Conservation (phyloP, 116 monocot genomes). For the Posidonia oceanica region DNA sequence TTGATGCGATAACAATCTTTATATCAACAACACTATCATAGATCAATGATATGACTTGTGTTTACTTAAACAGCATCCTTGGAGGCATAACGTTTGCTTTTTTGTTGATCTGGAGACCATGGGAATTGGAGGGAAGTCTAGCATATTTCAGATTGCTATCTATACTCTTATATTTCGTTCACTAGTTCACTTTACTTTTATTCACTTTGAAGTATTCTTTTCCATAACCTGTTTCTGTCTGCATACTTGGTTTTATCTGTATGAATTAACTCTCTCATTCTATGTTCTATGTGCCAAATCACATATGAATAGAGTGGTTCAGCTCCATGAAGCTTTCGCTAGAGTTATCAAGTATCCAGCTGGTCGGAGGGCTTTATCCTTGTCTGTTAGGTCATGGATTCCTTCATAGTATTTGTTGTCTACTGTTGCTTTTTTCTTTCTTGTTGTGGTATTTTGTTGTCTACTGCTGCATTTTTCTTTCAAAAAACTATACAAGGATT, state of each 20-base stretch:
- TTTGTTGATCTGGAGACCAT: slow-evolving; percentile 79
- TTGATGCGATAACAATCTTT: neutral
- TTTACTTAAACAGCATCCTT: slow-evolving; percentile 65
- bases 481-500: too few relatives aligned
- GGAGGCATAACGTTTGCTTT: slow-evolving; percentile 57
- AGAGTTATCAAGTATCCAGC: slow-evolving; percentile 74
- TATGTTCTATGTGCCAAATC: neutral
- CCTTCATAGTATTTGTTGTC: too few relatives aligned
- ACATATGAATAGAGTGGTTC: slow-evolving; percentile 30
- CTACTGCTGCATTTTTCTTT: too few relatives aligned
- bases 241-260: neutral
- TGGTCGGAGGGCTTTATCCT: slow-evolving; percentile 18
- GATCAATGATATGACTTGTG: neutral
- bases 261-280: neutral
- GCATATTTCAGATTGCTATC: slow-evolving; percentile 62
- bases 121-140: slow-evolving; percentile 83
- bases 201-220: too few relatives aligned
- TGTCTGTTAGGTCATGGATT: too few relatives aligned
- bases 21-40: neutral
- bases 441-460: too few relatives aligned
- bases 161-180: slow-evolving; percentile 8
- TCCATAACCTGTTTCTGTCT: too few relatives aligned
- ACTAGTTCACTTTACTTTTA: too few relatives aligned
- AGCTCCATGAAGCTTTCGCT: slow-evolving; percentile 63
- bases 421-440: too few relatives aligned